Percentiles rank a stretch among this genome's conserved stretches.
These are phyloP conservation scores for Chaetomiaceae sp. DNA, from an alignment of 2,329 filamentous ascomycete genomes.

Conservation along the genomic window DNA sequence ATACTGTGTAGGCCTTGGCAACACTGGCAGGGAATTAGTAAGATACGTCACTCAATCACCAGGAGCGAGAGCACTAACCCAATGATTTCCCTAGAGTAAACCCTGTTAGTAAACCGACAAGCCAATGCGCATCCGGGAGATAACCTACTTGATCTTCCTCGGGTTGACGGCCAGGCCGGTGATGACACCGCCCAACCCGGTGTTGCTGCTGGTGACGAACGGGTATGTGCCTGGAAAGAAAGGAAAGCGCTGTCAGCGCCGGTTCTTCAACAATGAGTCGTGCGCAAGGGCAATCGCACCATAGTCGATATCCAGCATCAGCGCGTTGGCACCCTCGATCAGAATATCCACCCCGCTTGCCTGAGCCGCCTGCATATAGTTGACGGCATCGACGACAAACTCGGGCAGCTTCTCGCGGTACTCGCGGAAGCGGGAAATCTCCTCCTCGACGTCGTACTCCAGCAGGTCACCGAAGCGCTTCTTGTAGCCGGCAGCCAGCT, in stretches of 20 bases:
- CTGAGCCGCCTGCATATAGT: slow-evolving; percentile 59
- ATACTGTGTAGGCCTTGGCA: slow-evolving; percentile 55
- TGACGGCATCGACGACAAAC: slow-evolving; percentile 63
- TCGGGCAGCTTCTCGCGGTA: slow-evolving; percentile 53
- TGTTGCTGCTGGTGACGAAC: slow-evolving; percentile 54
- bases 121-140: too few species aligned
- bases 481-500: slow-evolving; percentile 57
- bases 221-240: slow-evolving; percentile 25
- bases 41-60: neutral
- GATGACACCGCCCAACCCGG: slow-evolving; percentile 57
- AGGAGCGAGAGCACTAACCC: slow-evolving; percentile 32
- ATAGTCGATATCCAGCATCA: slow-evolving; percentile 64
- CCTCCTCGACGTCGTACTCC: slow-evolving; percentile 63
- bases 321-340: slow-evolving; percentile 61
- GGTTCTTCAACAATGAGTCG: slow-evolving; percentile 6
- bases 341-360: slow-evolving; percentile 55
- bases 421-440: slow-evolving; percentile 57
- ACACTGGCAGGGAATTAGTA: slow-evolving; percentile 34
- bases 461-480: slow-evolving; percentile 56
- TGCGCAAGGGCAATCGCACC: slow-evolving; percentile 24
- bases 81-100: slow-evolving; percentile 42
- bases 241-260: slow-evolving; percentile 24
- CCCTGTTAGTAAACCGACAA: slow-evolving; percentile 2
- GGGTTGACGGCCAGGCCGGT: slow-evolving; percentile 59
- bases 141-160: slow-evolving; percentile 44